These are phyloP conservation scores for Chrysochromulina parva DNA, from an alignment of 78 protist species.

Conservation along the genomic window DNA sequence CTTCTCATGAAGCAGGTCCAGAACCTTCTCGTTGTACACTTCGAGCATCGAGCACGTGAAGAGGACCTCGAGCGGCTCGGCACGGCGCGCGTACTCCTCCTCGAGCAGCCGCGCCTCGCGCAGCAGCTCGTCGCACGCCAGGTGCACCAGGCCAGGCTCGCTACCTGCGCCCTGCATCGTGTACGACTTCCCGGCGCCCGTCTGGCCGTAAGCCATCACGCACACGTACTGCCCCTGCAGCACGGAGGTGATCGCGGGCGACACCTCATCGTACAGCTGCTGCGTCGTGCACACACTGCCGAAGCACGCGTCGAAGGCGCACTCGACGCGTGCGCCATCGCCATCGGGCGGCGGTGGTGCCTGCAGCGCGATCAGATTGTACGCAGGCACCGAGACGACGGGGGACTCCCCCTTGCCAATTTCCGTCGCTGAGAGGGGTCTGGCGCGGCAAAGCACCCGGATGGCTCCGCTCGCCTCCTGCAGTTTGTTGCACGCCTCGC, in stretches of 20 bases:
- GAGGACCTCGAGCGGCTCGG: neutral
- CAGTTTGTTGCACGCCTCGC: neutral
- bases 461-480: neutral
- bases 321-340: neutral
- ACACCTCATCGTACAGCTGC: neutral
- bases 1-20: neutral
- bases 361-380: neutral
- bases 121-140: neutral
- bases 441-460: neutral
- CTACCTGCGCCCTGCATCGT: neutral
- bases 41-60: neutral
- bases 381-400: neutral
- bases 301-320: neutral
- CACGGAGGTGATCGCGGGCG: neutral
- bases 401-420: neutral
- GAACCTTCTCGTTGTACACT: neutral
- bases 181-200: neutral
- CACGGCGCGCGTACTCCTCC: neutral
- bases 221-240: neutral
- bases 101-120: neutral
- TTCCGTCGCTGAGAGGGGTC: neutral
- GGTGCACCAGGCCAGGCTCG: neutral
- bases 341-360: neutral
- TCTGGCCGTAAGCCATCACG: slow-evolving; percentile 3
- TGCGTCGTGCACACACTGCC: neutral